Conservation (phyloP, 2,329 filamentous ascomycete genomes). For the Aureobasidium sp. region DNA sequence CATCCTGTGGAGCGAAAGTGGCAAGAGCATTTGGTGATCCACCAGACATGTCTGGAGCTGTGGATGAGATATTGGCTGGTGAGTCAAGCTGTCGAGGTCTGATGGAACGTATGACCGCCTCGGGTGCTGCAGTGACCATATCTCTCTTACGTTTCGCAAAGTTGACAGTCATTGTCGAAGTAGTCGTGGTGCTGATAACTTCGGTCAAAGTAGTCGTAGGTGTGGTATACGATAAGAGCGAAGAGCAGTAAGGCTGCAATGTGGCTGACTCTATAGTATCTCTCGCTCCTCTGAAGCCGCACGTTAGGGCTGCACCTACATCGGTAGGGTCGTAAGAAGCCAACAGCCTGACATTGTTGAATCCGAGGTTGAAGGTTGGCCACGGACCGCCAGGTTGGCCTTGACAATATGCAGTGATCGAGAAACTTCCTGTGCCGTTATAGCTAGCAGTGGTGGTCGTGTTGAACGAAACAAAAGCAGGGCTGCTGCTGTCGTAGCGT, state of each 20-base stretch:
- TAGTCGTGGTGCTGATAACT: constrained; percentile 9
- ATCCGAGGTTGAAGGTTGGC: constrained; percentile 11
- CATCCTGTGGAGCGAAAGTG: neutral
- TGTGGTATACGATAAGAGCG: constrained; percentile 7
- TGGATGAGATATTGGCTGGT: neutral
- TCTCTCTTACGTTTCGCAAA: neutral
- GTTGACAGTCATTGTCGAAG: constrained; percentile 10
- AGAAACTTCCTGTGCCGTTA: constrained; percentile 18
- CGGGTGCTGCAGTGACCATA: neutral
- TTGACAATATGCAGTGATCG: constrained; percentile 14
- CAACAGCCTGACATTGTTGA: constrained; percentile 18
- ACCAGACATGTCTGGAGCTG: no score
- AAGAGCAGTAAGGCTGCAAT: constrained; percentile 17
- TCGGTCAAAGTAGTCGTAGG: constrained; percentile 8
- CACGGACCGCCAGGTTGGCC: constrained; percentile 12
- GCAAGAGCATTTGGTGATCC: neutral
- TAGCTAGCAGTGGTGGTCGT: constrained; percentile 4
- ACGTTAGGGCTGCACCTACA: constrained; percentile 1
- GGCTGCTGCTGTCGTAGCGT: constrained; percentile 14
- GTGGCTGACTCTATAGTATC: constrained; percentile 6
- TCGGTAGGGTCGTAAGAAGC: constrained; percentile 8
- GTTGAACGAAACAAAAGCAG: constrained; percentile 12
- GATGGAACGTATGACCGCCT: neutral
- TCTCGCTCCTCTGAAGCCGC: constrained; percentile 12
- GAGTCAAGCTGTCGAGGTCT: neutral